phyloP scores from a whole-genome alignment of 2,329 filamentous ascomycete genomes.

The Colletotrichum plurivorum region DNA sequence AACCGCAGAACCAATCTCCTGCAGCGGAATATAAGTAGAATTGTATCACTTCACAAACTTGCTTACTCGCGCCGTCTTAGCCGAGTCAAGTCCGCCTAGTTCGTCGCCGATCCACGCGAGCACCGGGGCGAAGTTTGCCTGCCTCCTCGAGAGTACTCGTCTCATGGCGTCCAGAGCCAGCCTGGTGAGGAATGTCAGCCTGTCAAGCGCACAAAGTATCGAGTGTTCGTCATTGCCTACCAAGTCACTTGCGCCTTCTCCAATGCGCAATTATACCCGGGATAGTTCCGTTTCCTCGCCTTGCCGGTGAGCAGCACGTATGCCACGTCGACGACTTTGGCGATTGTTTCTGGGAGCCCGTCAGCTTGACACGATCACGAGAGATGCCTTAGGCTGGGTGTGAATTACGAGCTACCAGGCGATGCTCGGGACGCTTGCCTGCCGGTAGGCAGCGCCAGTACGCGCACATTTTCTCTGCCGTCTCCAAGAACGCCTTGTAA shows the following conservation, averaged over 20 bases:
- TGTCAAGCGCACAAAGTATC: not conserved
- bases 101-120: conserved; percentile 33
- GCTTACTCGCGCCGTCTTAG: conserved; percentile 22
- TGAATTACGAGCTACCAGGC: conserved; percentile 74
- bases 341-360: conserved; percentile 69
- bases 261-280: conserved; percentile 71
- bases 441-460: conserved; percentile 72
- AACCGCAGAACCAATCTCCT: not conserved
- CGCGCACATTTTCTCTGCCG: conserved; percentile 81
- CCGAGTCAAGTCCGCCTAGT: conserved; percentile 18
- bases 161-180: conserved; percentile 34
- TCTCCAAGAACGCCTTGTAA: conserved; percentile 80
- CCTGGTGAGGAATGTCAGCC: conserved; percentile 16
- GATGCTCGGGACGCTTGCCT: conserved; percentile 67
- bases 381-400: not conserved
- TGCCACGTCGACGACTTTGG: conserved; percentile 75
- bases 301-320: conserved; percentile 74
- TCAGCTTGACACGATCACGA: not conserved
- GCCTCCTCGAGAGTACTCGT: conserved; percentile 18
- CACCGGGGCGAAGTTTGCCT: conserved; percentile 33
- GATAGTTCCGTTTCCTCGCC: conserved; percentile 59
- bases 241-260: conserved; percentile 72
- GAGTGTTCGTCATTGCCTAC: conserved; percentile 58
- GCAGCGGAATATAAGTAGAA: not conserved
- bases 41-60: conserved; percentile 10